Conservation (phyloP, 2,329 filamentous ascomycete species). For the Dothideomycetidae sp. region DNA sequence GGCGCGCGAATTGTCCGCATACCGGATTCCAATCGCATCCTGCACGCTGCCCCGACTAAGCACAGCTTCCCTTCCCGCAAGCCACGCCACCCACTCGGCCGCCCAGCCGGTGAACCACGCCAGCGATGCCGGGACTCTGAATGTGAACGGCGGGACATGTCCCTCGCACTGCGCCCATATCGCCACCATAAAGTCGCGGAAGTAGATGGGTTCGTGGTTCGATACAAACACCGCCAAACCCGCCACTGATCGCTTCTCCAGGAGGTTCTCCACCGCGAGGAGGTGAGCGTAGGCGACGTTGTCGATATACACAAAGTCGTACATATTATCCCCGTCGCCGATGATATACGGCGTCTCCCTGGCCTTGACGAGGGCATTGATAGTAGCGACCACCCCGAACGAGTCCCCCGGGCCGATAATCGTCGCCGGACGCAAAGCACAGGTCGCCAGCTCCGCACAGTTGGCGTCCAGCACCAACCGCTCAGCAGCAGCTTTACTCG, state of each 20-base stretch:
- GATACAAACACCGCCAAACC: conserved; percentile 85
- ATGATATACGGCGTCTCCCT: conserved; percentile 65
- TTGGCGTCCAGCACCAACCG: conserved; percentile 64
- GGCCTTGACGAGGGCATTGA: conserved; percentile 56
- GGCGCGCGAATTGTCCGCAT: conserved; percentile 40
- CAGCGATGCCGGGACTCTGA: conserved; percentile 34
- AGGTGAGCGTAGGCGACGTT: conserved; percentile 72
- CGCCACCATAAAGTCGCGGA: conserved; percentile 74
- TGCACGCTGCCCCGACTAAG: conserved; percentile 40
- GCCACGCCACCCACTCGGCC: conserved; percentile 35
- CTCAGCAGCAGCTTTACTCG: conserved; percentile 81
- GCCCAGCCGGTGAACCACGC: conserved; percentile 35
- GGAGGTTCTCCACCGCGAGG: conserved; percentile 60
- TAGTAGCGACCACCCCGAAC: conserved; percentile 51
- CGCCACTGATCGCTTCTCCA: conserved; percentile 46
- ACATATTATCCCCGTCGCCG: conserved; percentile 56
- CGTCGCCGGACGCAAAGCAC: conserved; percentile 67
- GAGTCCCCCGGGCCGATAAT: conserved; percentile 87
- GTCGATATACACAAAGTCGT: conserved; percentile 55
- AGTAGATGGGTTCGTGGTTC: conserved; percentile 77
- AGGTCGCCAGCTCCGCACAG: conserved; percentile 39
- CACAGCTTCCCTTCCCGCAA: conserved; percentile 30
- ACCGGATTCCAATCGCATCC: conserved; percentile 40
- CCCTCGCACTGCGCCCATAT: conserved; percentile 52
- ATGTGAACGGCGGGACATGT: conserved; percentile 35